A percentile compares a stretch with the other conserved stretches of the same genome.
phyloP scores from a whole-genome alignment of 164 flowering plant species.

The Vitis riparia region DNA sequence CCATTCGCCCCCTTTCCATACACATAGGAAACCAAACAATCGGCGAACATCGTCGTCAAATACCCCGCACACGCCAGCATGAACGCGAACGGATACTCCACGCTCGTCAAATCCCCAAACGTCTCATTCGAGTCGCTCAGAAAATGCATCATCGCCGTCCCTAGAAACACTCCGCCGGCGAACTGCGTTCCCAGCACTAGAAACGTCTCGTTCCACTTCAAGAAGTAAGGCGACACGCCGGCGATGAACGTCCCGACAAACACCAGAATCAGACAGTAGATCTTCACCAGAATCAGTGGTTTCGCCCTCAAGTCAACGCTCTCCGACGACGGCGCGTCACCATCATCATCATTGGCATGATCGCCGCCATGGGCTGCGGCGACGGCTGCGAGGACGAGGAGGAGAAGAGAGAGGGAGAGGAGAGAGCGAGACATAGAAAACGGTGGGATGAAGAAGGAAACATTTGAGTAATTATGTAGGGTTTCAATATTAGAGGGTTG shows the following conservation, averaged over 20 bases:
- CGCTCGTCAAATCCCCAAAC: slow-evolving; percentile 49
- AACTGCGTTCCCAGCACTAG: slow-evolving; percentile 70
- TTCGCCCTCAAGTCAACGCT: slow-evolving; percentile 41
- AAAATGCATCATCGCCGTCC: slow-evolving; percentile 78
- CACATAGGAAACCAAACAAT: slow-evolving; percentile 45
- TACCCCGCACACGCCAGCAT: slow-evolving; percentile 70
- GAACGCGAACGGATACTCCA: slow-evolving; percentile 66
- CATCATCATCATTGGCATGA: slow-evolving; percentile 20
- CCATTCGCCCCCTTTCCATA: slow-evolving; percentile 21
- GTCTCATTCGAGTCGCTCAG: slow-evolving; percentile 63
- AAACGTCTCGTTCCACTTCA: slow-evolving; percentile 70
- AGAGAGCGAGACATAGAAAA: slow-evolving; percentile 11
- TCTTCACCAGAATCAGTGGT: slow-evolving; percentile 51
- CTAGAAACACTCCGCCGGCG: slow-evolving; percentile 79
- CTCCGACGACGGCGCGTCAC: not conserved
- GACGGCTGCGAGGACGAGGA: slow-evolving; percentile 26
- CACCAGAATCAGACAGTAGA: slow-evolving; percentile 56
- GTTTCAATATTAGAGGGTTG: not conserved
- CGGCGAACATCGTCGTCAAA: slow-evolving; percentile 68
- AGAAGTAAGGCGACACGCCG: slow-evolving; percentile 65
- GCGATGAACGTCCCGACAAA: slow-evolving; percentile 57
- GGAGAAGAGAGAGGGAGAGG: slow-evolving; percentile 12
- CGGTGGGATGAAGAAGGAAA: not conserved
- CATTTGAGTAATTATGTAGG: not conserved
- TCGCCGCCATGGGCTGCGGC: slow-evolving; percentile 33